Base-by-base conservation (phyloP, 169 alveolate genomes). In the Plasmodium falciparum region DNA sequence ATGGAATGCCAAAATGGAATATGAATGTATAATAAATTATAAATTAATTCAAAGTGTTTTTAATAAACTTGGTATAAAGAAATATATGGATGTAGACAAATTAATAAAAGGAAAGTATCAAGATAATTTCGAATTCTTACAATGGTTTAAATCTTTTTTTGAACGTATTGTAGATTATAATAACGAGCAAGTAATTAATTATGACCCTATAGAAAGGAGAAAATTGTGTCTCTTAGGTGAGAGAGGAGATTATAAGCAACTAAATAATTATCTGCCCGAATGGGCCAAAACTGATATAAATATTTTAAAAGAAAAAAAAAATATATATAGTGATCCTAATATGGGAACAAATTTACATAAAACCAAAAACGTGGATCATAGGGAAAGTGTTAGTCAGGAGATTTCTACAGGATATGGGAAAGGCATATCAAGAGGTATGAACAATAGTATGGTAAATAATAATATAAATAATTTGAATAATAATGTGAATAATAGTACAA, bases 131-230 rank as follows among this genome's bases (percentile, higher is more conserved):
- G 99, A 98, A 92, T 97, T 99, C 91, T 90, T 97, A 49, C 99
- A 99, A 93, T 99, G 99, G 99, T 88, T 99, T 88, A 97, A 98
- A 92, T 97, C 98, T n/a, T 97, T 95, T 93, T 97, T 94, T 93
- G 98, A 96, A 74, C 88, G 97, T 20, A 93, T 95, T 47, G 90
- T 94, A 20, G 96, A 94, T 39, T 95, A 94, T 20, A 96, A 96
- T 62, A 93, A 95, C 43, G 93, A 69, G 20, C 71, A 70, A 83
- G 43, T 83, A 5, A 71, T 71, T 69, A 83, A 83, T 45, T 95
- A 95, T 80, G 97, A 96, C 71, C 95, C 97, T n/a, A 93, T 91
- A 12, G 97, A 95, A 17, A 88, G 97, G 62, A 93, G 98, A 47
- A 92, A 62, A 65, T 39, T 70, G 43, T 92, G 88, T 58, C 88